Conservation (phyloP, 2,329 filamentous ascomycete genomes). For the Conoideocrella luteorostrata region DNA sequence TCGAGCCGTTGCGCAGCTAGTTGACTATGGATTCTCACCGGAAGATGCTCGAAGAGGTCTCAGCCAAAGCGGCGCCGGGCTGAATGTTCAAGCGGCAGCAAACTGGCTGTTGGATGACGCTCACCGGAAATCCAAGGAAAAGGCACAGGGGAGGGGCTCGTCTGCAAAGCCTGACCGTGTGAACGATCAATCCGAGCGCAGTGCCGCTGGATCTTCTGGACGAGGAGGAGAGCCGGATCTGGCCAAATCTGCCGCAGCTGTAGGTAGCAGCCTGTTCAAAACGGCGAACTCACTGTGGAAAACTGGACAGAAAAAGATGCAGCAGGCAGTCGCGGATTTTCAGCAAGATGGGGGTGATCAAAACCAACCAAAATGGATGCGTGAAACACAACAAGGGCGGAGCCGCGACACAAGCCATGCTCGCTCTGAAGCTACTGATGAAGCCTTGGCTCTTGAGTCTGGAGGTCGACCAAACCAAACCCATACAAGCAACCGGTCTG, state of each 20-base stretch:
- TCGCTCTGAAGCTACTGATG: slow-evolving; percentile 50
- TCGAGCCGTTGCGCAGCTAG: slow-evolving; percentile 75
- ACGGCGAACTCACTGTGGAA: slow-evolving; percentile 96
- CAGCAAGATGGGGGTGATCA: slow-evolving; percentile 59
- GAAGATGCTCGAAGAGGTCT: slow-evolving; percentile 79
- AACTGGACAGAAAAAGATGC: slow-evolving; percentile 83
- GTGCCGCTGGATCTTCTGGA: slow-evolving; percentile 37
- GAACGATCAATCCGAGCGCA: slow-evolving; percentile 16
- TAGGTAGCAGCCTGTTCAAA: slow-evolving; percentile 82
- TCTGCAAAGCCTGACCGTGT: slow-evolving; percentile 10
- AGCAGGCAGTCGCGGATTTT: slow-evolving; percentile 86
- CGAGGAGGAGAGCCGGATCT: slow-evolving; percentile 62
- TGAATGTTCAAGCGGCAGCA: slow-evolving; percentile 79
- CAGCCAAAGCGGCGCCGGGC: slow-evolving; percentile 69
- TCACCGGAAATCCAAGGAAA: slow-evolving; percentile 74
- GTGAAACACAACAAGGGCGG: slow-evolving; percentile 53
- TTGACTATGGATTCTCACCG: slow-evolving; percentile 89
- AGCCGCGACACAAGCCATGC: slow-evolving; percentile 23
- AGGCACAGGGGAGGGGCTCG: slow-evolving; percentile 49
- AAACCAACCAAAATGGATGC: slow-evolving; percentile 93
- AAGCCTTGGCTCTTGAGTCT: slow-evolving; percentile 73
- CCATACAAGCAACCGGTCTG: slow-evolving; percentile 19
- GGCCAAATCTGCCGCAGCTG: slow-evolving; percentile 70
- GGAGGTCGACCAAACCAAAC: slow-evolving; percentile 48
- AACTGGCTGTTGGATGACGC: slow-evolving; percentile 88